Conservation (phyloP, 2,329 filamentous ascomycete genomes). For the Fusarium coffeatum region DNA sequence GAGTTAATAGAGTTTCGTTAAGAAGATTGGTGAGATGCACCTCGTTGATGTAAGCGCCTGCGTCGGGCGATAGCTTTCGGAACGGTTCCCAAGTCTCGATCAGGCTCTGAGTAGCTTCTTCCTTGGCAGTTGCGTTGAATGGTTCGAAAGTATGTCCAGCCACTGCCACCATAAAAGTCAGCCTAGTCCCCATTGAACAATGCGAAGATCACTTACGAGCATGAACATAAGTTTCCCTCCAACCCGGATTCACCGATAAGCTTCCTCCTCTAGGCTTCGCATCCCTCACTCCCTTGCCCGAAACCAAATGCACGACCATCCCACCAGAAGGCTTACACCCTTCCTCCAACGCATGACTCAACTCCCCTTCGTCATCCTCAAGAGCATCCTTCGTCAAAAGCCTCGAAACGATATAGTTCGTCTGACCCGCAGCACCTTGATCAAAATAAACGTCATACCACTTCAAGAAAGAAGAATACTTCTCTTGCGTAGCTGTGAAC, state of each 20-base stretch:
- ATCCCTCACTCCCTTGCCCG: constrained; percentile 58
- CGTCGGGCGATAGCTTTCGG: constrained; percentile 53
- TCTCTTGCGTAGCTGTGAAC: constrained; percentile 24
- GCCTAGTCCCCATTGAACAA: too few species aligned
- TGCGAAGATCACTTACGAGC: constrained; percentile 50
- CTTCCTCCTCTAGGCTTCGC: constrained; percentile 58
- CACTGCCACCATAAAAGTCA: too few species aligned
- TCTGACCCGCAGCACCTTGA: constrained; percentile 50
- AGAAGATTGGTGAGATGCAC: constrained; percentile 38
- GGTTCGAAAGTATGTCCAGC: constrained; percentile 46
- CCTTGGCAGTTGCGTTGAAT: constrained; percentile 49
- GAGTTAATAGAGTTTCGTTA: too few species aligned
- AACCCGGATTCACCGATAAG: constrained; percentile 63
- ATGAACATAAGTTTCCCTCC: constrained; percentile 60
- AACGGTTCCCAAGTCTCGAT: constrained; percentile 51
- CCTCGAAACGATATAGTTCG: constrained; percentile 56
- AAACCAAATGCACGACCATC: constrained; percentile 55
- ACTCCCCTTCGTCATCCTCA: constrained; percentile 33
- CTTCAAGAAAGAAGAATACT: constrained; percentile 52
- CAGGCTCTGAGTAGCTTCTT: constrained; percentile 44
- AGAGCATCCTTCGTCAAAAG: constrained; percentile 56
- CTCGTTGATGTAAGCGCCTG: constrained; percentile 61
- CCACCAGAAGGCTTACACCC: constrained; percentile 46
- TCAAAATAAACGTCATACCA: constrained; percentile 56
- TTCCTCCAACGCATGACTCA: constrained; percentile 53